These are phyloP conservation scores for Zygosaccharomyces pseudobailii DNA, from an alignment of 1,139 yeast species.

Conservation along the genomic window DNA sequence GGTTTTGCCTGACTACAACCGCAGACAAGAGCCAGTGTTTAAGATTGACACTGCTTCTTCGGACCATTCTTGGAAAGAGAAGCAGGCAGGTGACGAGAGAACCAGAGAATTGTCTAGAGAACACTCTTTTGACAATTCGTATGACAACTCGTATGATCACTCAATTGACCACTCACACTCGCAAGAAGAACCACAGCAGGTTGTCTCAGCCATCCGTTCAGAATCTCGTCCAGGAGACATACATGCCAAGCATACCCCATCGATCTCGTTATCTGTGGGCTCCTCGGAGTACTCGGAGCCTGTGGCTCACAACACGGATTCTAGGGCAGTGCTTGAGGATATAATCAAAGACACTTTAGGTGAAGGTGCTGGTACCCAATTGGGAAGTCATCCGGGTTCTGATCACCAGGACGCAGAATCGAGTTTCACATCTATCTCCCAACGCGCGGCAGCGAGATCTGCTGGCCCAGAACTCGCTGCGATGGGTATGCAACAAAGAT, in stretches of 20 bases:
- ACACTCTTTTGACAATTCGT: neutral
- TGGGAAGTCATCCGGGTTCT: constrained; percentile 8
- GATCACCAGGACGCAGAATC: constrained; percentile 37
- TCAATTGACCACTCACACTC: neutral
- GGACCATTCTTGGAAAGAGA: constrained; percentile 6
- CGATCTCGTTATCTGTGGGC: constrained; percentile 10
- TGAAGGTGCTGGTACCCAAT: constrained; percentile 8
- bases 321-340: constrained; percentile 17
- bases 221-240: neutral
- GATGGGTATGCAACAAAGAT: constrained; percentile 7
- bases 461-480: constrained; percentile 3
- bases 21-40: constrained; percentile 8
- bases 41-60: constrained; percentile 10
- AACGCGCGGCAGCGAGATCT: constrained; percentile 45
- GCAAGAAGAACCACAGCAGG: neutral
- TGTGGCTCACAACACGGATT: constrained; percentile 2
- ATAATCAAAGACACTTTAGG: constrained; percentile 17
- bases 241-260: constrained; percentile 1
- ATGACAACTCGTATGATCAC: neutral
- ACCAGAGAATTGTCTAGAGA: constrained; percentile 3
- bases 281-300: constrained; percentile 14
- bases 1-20: constrained; percentile 7
- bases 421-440: constrained; percentile 75
- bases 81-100: neutral
- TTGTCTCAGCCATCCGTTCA: neutral